These are phyloP conservation scores for Batrachochytrium dendrobatidis DNA, from an alignment of 371 early-diverging fungal genomes.

Conservation along the genomic window DNA sequence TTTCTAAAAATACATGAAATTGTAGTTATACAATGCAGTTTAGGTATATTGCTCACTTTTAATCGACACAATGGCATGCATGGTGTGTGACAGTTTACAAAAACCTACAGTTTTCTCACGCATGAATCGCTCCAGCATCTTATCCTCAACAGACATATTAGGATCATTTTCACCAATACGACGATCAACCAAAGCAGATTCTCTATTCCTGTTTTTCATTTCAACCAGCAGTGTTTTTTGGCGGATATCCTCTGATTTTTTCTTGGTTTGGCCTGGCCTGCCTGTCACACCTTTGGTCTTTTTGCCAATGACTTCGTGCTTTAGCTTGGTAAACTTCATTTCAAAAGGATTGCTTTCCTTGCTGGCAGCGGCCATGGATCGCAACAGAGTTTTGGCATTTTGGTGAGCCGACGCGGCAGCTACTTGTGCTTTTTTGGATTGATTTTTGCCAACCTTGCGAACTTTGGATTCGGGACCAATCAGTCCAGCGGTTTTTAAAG, in stretches of 20 bases:
- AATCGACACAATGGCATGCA: too few species aligned
- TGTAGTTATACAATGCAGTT: too few species aligned
- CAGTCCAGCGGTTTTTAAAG: constrained; percentile 66
- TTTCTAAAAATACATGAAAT: constrained; percentile 28
- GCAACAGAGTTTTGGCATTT: constrained; percentile 18
- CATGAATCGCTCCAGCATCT: constrained; percentile 91
- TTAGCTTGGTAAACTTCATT: constrained; percentile 59
- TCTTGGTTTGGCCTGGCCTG: constrained; percentile 70
- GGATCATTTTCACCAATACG: constrained; percentile 93
- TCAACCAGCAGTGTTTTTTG: constrained; percentile 77
- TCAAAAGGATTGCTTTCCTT: constrained; percentile 78
- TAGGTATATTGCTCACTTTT: too few species aligned
- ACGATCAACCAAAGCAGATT: constrained; percentile 77
- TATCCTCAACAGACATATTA: constrained; percentile 84
- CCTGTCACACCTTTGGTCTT: constrained; percentile 77
- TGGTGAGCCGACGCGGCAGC: constrained; percentile 12
- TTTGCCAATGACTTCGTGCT: constrained; percentile 82
- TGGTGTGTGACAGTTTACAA: too few species aligned
- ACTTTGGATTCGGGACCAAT: constrained; percentile 48
- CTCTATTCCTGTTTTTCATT: constrained; percentile 57
- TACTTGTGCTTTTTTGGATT: constrained; percentile 4
- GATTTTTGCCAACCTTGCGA: constrained; percentile 14
- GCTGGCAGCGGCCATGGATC: constrained; percentile 9
- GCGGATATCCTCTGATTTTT: constrained; percentile 78
- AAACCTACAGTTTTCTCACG: constrained; percentile 61